Conservation (phyloP, 1,139 yeast genomes). For the Geotrichum phurueaensis region DNA sequence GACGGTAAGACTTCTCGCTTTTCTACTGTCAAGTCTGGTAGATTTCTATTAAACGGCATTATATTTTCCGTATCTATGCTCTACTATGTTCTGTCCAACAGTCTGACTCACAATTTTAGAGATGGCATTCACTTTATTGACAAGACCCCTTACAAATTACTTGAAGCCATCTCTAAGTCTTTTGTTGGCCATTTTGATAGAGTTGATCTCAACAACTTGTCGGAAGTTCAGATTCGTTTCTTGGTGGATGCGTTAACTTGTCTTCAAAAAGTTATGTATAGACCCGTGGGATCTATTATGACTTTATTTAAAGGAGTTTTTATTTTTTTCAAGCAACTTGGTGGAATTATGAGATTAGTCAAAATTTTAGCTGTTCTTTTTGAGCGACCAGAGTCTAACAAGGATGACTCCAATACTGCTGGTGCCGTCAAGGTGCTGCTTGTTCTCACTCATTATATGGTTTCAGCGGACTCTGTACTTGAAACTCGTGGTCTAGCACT, state of each 20-base stretch:
- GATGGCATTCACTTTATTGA: constrained; percentile 7
- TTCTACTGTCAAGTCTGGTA: constrained; percentile 25
- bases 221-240: constrained; percentile 16
- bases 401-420: constrained; percentile 13
- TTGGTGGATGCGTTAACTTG: constrained; percentile 16
- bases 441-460: constrained; percentile 22
- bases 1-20: constrained; percentile 13
- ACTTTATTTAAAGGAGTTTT: constrained; percentile 27
- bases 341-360: constrained; percentile 29
- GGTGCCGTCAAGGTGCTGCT: constrained; percentile 21
- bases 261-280: constrained; percentile 27
- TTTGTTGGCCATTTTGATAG: constrained; percentile 26
- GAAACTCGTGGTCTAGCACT: constrained; percentile 23
- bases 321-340: constrained; percentile 31
- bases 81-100: constrained; percentile 27
- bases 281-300: constrained; percentile 21
- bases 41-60: constrained; percentile 30
- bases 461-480: constrained; percentile 24
- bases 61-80: constrained; percentile 29
- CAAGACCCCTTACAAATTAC: constrained; percentile 13
- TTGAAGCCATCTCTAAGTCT: constrained; percentile 27
- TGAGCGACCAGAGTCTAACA: constrained; percentile 8
- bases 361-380: constrained; percentile 27
- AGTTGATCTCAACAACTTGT: not conserved
- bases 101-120: constrained; percentile 12